A percentile compares a stretch with the other conserved stretches of the same genome.
Evolutionary conservation across 306 rosid species (phyloP).

Genomic region (Hippophae gyantsensis): DNA sequence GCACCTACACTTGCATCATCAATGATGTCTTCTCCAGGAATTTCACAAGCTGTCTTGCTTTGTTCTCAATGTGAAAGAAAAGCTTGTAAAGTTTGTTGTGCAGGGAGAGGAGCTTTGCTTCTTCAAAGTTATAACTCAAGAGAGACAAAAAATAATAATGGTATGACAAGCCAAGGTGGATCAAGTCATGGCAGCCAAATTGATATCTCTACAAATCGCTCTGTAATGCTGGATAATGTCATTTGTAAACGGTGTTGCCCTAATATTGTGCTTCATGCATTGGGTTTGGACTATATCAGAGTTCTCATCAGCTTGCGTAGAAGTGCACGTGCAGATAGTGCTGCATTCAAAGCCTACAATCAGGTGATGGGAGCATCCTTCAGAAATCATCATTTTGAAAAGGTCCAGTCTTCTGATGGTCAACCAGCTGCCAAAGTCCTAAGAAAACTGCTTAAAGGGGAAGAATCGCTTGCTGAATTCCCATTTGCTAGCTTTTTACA

Average conservation of each 20-base stretch:
- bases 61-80: constrained; percentile 85
- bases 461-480: constrained; percentile 83
- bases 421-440: constrained; percentile 30
- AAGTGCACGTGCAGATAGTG: constrained; percentile 55
- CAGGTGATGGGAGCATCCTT: constrained; percentile 52
- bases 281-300: constrained; percentile 82
- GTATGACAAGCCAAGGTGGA: constrained; percentile 53
- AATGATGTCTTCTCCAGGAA: constrained; percentile 27
- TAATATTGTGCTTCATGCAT: constrained; percentile 55
- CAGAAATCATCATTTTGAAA: constrained; percentile 41
- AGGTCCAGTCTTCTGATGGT: constrained; percentile 24
- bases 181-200: constrained; percentile 42
- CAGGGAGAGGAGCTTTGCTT: constrained; percentile 90
- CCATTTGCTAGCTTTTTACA: constrained; percentile 80
- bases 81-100: constrained; percentile 89
- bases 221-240: constrained; percentile 54
- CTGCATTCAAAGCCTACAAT: constrained; percentile 61
- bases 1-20: constrained; percentile 24
- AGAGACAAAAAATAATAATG: constrained; percentile 49
- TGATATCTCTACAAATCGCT: constrained; percentile 57
- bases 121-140: constrained; percentile 48
- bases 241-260: constrained; percentile 80
- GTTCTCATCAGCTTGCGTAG: constrained; percentile 71
- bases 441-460: constrained; percentile 49
- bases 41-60: constrained; percentile 39